Evolutionary conservation across 2,329 filamentous ascomycete genomes (phyloP).

Genomic region (Beauveria sp.): DNA sequence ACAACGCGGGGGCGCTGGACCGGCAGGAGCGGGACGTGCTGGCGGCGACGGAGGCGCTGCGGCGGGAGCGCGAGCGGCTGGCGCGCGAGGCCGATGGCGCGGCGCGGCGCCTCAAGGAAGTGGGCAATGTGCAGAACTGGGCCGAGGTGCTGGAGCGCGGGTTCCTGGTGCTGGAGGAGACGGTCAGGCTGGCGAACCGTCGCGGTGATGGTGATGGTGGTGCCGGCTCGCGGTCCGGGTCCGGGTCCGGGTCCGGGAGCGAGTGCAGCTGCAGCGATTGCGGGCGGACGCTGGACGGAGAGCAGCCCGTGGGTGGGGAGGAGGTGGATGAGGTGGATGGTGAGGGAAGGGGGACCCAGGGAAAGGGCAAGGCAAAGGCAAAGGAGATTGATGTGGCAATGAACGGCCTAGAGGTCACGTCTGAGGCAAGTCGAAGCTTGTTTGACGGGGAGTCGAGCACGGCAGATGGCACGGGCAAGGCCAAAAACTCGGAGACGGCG

Average conservation of each 20-base stretch:
- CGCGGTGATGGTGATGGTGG: not conserved
- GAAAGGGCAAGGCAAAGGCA: slow-evolving; percentile 13
- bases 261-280: slow-evolving; percentile 33
- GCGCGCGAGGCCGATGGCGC: slow-evolving; percentile 56
- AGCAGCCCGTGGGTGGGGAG: slow-evolving; percentile 13
- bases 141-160: slow-evolving; percentile 70
- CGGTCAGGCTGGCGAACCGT: slow-evolving; percentile 45
- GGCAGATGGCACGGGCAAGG: slow-evolving; percentile 21
- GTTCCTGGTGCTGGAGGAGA: slow-evolving; percentile 58
- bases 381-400: slow-evolving; percentile 9
- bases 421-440: slow-evolving; percentile 30
- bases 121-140: slow-evolving; percentile 81
- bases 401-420: slow-evolving; percentile 16
- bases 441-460: slow-evolving; percentile 28
- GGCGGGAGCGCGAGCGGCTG: slow-evolving; percentile 58
- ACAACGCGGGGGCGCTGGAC: slow-evolving; percentile 56
- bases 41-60: slow-evolving; percentile 51
- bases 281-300: slow-evolving; percentile 17
- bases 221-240: not conserved
- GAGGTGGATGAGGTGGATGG: slow-evolving; percentile 16
- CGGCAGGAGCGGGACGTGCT: slow-evolving; percentile 60
- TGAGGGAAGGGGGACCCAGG: slow-evolving; percentile 8
- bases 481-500: slow-evolving; percentile 31
- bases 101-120: slow-evolving; percentile 61
- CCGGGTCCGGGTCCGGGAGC: slow-evolving; percentile 15